A percentile compares a stretch with the other conserved stretches of the same genome.
These are phyloP conservation scores for Hyphopichia burtonii DNA, from an alignment of 1,139 yeast genomes.

Conservation along the genomic window DNA sequence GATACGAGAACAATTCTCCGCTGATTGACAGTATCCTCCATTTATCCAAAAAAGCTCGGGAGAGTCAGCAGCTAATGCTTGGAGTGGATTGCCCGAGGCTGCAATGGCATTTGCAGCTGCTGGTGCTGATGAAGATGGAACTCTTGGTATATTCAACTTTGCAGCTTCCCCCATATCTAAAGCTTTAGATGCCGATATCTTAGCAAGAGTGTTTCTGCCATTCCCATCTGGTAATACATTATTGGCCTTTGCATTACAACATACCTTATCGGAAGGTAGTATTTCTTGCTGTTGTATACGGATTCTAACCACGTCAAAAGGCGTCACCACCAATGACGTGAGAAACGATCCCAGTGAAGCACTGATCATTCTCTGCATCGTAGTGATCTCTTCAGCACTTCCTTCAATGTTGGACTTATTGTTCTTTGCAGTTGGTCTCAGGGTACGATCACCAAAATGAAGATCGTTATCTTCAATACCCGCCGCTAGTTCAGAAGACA, in stretches of 20 bases:
- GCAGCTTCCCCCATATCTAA: background rate
- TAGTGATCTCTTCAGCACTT: conserved; percentile 33
- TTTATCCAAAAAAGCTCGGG: conserved; percentile 44
- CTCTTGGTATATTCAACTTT: conserved; percentile 1
- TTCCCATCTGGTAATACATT: background rate
- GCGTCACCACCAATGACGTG: conserved; percentile 85
- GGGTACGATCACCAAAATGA: conserved; percentile 2
- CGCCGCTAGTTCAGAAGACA: conserved; percentile 40
- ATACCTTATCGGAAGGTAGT: conserved; percentile 34
- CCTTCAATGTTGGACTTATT: background rate
- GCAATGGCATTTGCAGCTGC: conserved; percentile 2
- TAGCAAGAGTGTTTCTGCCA: background rate
- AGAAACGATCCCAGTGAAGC: conserved; percentile 91
- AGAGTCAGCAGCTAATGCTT: conserved; percentile 4
- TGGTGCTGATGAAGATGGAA: background rate
- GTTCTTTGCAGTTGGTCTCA: background rate
- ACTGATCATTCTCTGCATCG: conserved; percentile 74
- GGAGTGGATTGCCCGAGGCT: background rate
- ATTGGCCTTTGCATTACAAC: conserved; percentile 21
- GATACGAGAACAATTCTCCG: conserved; percentile 33
- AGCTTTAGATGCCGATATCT: background rate
- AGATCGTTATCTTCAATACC: conserved; percentile 32
- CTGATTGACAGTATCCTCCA: conserved; percentile 35
- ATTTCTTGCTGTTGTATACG: conserved; percentile 87
- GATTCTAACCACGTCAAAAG: conserved; percentile 90